phyloP scores from a whole-genome alignment of 257 asterid species.

The Solanum commersonii region DNA sequence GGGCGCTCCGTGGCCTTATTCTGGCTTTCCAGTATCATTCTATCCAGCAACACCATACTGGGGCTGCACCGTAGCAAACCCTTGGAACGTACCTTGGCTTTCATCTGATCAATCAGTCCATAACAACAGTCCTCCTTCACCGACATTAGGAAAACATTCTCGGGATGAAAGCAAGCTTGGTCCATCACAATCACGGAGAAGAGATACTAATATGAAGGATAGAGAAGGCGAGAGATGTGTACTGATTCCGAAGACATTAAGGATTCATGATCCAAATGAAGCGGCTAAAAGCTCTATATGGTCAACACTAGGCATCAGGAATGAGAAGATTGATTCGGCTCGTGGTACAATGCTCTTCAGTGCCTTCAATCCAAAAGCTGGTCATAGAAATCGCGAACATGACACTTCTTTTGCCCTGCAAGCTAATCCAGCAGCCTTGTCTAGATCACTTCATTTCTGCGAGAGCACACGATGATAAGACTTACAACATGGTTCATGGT shows the following conservation, averaged over 20 bases:
- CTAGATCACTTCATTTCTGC: constrained; percentile 56
- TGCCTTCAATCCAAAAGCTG: constrained; percentile 30
- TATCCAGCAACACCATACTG: constrained; percentile 27
- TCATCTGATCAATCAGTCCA: constrained; percentile 8
- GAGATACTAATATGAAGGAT: neutral
- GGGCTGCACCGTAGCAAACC: constrained; percentile 27
- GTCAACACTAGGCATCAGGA: constrained; percentile 31
- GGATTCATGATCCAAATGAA: constrained; percentile 57
- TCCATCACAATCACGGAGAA: constrained; percentile 2
- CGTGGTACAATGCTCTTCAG: constrained; percentile 5
- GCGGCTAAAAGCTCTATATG: constrained; percentile 66
- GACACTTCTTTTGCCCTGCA: constrained; percentile 29
- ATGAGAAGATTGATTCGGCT: constrained; percentile 2
- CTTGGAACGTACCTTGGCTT: constrained; percentile 22
- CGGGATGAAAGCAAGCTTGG: constrained; percentile 29
- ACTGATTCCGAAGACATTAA: constrained; percentile 38
- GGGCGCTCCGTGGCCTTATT: constrained; percentile 27
- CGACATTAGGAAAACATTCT: constrained; percentile 44
- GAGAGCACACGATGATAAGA: constrained; percentile 26
- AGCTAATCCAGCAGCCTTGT: constrained; percentile 81
- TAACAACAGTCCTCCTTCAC: constrained; percentile 8
- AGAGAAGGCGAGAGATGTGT: constrained; percentile 11
- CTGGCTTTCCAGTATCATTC: constrained; percentile 35
- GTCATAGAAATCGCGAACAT: constrained; percentile 1
- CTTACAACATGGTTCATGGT: neutral